Evolutionary conservation across 1,139 yeast genomes (phyloP).

Genomic region (Geotrichum klebahnii): DNA sequence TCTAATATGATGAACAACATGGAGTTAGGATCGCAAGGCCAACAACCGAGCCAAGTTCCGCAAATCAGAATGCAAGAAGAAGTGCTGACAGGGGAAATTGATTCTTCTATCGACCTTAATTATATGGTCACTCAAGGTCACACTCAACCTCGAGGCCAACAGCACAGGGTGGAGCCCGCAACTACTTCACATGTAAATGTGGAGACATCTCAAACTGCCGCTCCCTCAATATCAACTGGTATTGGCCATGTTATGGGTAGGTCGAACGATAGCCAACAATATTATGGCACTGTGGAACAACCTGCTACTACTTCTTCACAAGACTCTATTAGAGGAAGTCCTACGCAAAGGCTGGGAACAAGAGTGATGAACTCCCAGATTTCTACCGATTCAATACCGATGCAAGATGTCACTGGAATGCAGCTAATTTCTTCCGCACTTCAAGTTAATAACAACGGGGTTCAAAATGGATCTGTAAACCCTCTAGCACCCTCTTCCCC

Average conservation of each 20-base stretch:
- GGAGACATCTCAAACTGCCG: background rate
- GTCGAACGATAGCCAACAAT: background rate
- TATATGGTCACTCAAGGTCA: conserved; percentile 5
- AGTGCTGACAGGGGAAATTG: background rate
- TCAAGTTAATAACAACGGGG: background rate
- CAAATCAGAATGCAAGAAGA: conserved; percentile 1
- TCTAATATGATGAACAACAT: no score
- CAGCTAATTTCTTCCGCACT: conserved; percentile 1
- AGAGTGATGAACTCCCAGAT: background rate
- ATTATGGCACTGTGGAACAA: background rate
- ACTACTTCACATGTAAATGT: background rate
- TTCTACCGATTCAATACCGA: conserved; percentile 1
- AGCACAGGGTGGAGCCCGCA: background rate
- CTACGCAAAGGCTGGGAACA: background rate
- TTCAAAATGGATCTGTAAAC: background rate
- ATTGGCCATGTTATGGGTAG: background rate
- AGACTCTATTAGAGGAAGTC: background rate
- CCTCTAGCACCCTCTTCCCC: background rate
- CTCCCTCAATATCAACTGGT: background rate
- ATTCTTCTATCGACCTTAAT: background rate
- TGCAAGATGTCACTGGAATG: conserved; percentile 4
- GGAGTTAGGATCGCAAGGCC: background rate
- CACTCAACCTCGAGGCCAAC: conserved; percentile 2
- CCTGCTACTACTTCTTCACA: background rate
- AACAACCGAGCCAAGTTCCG: background rate